Conservation (phyloP, 805 yeast species). For the Saturnispora silvae region DNA sequence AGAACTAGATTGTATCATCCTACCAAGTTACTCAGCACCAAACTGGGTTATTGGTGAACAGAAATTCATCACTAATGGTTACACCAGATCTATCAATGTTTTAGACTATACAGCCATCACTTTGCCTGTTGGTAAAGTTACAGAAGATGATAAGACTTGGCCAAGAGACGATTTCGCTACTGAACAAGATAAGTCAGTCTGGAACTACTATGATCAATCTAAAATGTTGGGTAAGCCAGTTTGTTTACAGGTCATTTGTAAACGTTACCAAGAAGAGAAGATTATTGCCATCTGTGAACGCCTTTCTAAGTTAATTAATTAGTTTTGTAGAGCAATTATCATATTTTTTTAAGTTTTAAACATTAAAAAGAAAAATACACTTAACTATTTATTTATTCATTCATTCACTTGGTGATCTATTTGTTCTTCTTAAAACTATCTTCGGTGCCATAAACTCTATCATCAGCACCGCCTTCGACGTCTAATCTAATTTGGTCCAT, state of each 20-base stretch:
- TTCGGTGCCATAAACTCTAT: slow-evolving; percentile 50
- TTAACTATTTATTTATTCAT: too few species aligned
- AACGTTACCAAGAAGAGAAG: slow-evolving; percentile 50
- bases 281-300: slow-evolving; percentile 29
- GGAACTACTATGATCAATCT: slow-evolving; percentile 33
- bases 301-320: slow-evolving; percentile 1
- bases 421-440: slow-evolving; percentile 2
- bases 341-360: too few species aligned
- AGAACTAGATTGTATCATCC: slow-evolving; percentile 41
- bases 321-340: too few species aligned
- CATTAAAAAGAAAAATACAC: background rate
- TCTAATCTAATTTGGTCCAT: slow-evolving; percentile 71
- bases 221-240: slow-evolving; percentile 40
- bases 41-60: slow-evolving; percentile 34
- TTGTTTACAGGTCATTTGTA: slow-evolving; percentile 42
- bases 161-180: slow-evolving; percentile 24
- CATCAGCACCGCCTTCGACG: slow-evolving; percentile 73
- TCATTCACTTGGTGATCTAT: background rate
- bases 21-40: slow-evolving; percentile 35
- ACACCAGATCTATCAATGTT: slow-evolving; percentile 46
- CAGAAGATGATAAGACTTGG: slow-evolving; percentile 27
- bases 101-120: slow-evolving; percentile 39
- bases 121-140: slow-evolving; percentile 35
- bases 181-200: slow-evolving; percentile 27
- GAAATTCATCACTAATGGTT: slow-evolving; percentile 32